Conservation (phyloP, 306 rosid genomes). For the Acacia acuminata region DNA sequence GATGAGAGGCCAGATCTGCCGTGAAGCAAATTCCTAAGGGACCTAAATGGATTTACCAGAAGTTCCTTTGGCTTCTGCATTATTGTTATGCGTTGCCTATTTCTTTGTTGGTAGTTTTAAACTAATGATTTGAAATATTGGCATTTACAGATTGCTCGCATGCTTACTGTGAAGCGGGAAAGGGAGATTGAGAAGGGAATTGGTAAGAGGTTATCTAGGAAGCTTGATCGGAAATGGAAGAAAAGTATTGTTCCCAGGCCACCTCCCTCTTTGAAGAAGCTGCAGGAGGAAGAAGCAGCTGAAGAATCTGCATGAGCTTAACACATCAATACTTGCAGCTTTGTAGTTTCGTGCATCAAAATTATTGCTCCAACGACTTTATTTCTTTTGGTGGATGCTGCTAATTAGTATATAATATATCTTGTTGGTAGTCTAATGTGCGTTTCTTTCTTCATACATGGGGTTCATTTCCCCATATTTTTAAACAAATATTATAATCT, state of each 20-base stretch:
- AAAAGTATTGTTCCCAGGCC: constrained; percentile 79
- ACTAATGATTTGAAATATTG: constrained; percentile 25
- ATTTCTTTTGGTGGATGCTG: constrained; percentile 4
- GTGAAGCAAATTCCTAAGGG: constrained; percentile 3
- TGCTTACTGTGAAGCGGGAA: constrained; percentile 93
- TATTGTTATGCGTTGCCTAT: constrained; percentile 2
- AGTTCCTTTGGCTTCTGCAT: constrained; percentile 21
- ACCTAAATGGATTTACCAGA: constrained; percentile 13
- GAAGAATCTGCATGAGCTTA: constrained; percentile 54
- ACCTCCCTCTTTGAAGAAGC: constrained; percentile 69
- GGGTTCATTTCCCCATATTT: constrained; percentile 8
- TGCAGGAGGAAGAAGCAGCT: constrained; percentile 84
- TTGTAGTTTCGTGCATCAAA: constrained; percentile 20
- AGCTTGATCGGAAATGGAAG: constrained; percentile 86
- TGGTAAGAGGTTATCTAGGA: constrained; percentile 82
- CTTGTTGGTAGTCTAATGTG: constrained; percentile 23
- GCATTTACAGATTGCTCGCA: constrained; percentile 69
- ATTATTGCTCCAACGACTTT: not conserved
- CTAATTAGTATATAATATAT: constrained; percentile 23
- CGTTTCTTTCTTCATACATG: constrained; percentile 6
- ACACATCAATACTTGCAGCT: constrained; percentile 1
- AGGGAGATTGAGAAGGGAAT: constrained; percentile 91
- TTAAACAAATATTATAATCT: not conserved
- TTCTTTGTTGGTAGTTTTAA: constrained; percentile 1
- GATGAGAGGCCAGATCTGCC: not conserved